Evolutionary conservation across 305 asterid genomes (phyloP).

Genomic region (Rubia balearica): DNA sequence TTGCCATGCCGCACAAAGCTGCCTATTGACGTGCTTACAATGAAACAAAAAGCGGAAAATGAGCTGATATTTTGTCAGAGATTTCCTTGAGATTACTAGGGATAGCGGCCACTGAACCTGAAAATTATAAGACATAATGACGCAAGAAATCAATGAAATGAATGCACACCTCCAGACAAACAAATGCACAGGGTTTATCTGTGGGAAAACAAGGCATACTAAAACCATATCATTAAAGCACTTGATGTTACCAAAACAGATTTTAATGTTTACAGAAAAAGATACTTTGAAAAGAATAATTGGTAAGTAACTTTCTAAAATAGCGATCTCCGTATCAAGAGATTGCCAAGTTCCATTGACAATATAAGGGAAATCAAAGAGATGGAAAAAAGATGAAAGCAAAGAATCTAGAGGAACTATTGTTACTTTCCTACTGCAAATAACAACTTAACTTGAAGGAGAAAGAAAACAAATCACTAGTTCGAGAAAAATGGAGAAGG

Average conservation of each 20-base stretch:
- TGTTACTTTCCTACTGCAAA: background rate
- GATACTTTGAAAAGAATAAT: background rate
- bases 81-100: constrained; percentile 86
- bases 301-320: background rate
- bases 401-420: background rate
- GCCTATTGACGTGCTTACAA: constrained; percentile 94
- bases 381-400: background rate
- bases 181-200: background rate
- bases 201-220: background rate
- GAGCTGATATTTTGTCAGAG: constrained; percentile 85
- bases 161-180: background rate
- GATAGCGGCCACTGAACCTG: constrained; percentile 97
- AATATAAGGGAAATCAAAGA: background rate
- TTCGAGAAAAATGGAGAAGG: constrained; percentile 8
- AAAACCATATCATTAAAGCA: background rate
- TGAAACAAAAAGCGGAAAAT: constrained; percentile 85
- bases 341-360: background rate
- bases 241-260: background rate
- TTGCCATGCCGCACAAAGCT: constrained; percentile 99
- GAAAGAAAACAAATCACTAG: constrained; percentile 10
- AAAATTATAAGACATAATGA: constrained; percentile 17
- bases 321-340: background rate
- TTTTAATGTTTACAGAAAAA: background rate
- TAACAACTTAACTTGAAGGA: background rate
- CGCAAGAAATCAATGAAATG: constrained; percentile 2